Conservation (phyloP, 2,329 filamentous ascomycete genomes). For the Metarhizium anisopliae region DNA sequence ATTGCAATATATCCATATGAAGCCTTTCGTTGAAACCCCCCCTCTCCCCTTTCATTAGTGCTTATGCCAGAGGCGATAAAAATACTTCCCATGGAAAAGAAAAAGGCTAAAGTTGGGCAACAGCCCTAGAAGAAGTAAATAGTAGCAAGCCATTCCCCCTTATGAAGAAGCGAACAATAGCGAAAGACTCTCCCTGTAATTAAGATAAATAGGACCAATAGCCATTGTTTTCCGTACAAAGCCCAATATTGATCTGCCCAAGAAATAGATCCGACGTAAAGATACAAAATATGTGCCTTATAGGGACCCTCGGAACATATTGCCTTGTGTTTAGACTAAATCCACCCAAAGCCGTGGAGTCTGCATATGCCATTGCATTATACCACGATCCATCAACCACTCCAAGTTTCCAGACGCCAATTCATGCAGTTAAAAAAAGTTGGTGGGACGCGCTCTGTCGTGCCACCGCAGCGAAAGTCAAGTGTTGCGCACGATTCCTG, state of each 20-base stretch:
- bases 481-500: not conserved
- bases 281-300: not conserved
- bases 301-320: not conserved
- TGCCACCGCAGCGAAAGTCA: not conserved
- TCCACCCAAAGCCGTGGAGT: not conserved
- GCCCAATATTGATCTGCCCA: not conserved
- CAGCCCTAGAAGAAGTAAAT: not conserved
- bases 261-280: not conserved
- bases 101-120: not conserved
- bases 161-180: not conserved
- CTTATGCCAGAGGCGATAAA: not conserved
- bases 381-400: not conserved
- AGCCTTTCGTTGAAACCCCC: not conserved
- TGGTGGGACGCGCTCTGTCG: not conserved
- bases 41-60: not conserved
- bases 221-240: not conserved
- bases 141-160: not conserved
- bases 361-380: not conserved
- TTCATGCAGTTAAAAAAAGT: slow-evolving; percentile 1
- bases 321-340: not conserved
- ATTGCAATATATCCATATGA: not conserved
- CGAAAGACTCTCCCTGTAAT: not conserved
- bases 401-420: not conserved
- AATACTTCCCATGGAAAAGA: not conserved
- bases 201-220: not conserved